A percentile compares a stretch with the other conserved stretches of the same genome.
These are phyloP conservation scores for Diaporthe batatas DNA, from an alignment of 2,329 filamentous ascomycete species.

Conservation along the genomic window DNA sequence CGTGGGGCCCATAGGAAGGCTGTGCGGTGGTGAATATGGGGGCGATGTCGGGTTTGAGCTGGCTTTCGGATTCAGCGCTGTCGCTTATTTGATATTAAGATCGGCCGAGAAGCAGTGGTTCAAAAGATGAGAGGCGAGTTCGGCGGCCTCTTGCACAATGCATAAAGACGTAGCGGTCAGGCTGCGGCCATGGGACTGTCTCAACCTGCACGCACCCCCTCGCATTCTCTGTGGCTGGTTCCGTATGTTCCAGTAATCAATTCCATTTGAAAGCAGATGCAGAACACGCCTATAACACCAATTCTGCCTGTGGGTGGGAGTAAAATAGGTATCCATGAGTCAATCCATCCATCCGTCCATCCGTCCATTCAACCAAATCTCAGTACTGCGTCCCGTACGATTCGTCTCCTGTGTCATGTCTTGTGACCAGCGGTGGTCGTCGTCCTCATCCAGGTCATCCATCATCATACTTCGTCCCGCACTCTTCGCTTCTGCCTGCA, in stretches of 20 bases:
- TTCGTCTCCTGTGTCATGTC: constrained; percentile 35
- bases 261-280: constrained; percentile 39
- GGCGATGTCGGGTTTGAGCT: constrained; percentile 70
- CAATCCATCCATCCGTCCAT: constrained; percentile 34
- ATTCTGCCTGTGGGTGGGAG: constrained; percentile 32
- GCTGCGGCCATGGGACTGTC: neutral
- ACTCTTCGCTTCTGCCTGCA: neutral
- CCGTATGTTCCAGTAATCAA: constrained; percentile 23
- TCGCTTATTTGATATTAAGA: constrained; percentile 65
- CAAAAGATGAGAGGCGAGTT: constrained; percentile 44
- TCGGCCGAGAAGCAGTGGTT: constrained; percentile 58
- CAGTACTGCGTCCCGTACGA: constrained; percentile 2
- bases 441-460: constrained; percentile 25
- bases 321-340: constrained; percentile 38
- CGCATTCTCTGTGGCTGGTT: neutral
- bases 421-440: constrained; percentile 24
- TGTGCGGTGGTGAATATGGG: constrained; percentile 66
- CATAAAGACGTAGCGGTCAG: neutral
- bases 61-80: constrained; percentile 70
- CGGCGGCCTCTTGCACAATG: neutral
- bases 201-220: neutral
- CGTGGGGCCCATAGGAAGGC: constrained; percentile 74
- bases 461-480: constrained; percentile 16
- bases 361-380: constrained; percentile 12
- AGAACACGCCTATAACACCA: constrained; percentile 39